Conservation (phyloP, 1,284 basidiomycete species). For the Ustilago tritici region DNA sequence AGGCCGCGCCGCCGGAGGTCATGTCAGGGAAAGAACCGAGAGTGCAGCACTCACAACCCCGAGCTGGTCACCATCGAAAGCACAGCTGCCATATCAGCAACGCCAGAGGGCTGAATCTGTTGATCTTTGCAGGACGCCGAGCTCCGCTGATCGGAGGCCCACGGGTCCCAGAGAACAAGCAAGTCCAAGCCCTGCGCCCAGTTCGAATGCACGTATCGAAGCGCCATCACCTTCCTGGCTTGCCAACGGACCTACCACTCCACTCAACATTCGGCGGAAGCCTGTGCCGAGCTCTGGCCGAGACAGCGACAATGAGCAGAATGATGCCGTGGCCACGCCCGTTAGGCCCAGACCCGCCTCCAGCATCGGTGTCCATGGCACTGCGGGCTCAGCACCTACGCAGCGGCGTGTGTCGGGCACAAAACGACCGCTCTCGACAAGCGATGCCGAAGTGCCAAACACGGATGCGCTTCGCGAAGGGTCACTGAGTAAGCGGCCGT, state of each 20-base stretch:
- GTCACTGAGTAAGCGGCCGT: slow-evolving; percentile 32
- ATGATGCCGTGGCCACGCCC: slow-evolving; percentile 9
- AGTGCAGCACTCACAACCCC: slow-evolving; percentile 26
- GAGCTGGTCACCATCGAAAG: slow-evolving; percentile 21
- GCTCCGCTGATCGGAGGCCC: slow-evolving; percentile 47
- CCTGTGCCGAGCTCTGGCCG: slow-evolving; percentile 18
- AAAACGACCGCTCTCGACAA: slow-evolving; percentile 26
- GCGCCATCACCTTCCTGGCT: slow-evolving; percentile 26
- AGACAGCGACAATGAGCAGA: slow-evolving; percentile 5
- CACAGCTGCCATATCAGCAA: slow-evolving; percentile 34
- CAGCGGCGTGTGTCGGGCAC: slow-evolving; percentile 28
- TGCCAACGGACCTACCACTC: slow-evolving; percentile 27
- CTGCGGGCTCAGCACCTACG: background rate
- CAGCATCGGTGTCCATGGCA: slow-evolving; percentile 20
- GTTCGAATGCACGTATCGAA: slow-evolving; percentile 5
- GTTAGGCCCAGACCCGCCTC: slow-evolving; percentile 22
- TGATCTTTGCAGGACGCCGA: slow-evolving; percentile 45
- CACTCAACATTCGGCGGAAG: slow-evolving; percentile 47
- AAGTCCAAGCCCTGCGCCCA: slow-evolving; percentile 28
- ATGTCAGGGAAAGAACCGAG: slow-evolving; percentile 32
- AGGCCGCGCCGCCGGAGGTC: slow-evolving; percentile 11
- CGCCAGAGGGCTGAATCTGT: slow-evolving; percentile 38
- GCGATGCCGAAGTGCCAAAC: slow-evolving; percentile 8
- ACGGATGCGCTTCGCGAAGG: slow-evolving; percentile 9
- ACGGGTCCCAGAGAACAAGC: slow-evolving; percentile 46